Base-by-base conservation (phyloP, 1,139 yeast genomes). In the Blastobotrys capitulatus region DNA sequence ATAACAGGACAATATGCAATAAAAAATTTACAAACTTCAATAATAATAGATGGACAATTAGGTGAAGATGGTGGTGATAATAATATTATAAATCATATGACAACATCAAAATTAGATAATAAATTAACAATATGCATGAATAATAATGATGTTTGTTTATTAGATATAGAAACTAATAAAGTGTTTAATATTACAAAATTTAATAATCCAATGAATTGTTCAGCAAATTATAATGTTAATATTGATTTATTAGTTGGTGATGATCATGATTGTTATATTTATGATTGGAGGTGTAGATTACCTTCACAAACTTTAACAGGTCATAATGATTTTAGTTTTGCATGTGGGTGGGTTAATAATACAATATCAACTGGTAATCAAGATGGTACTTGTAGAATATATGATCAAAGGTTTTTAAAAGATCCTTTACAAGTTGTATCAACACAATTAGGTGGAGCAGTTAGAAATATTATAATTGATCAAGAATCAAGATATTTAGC, bases 261-360 rank as follows among this genome's bases (percentile, higher is more conserved):
- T 58, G 64, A 72, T 49, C 58, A 66, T 3, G 65, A 70, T 19
- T 67, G 78, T 1, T 68, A 66, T 51, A 68, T 80, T 3, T 46
- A 76, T 2, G 86, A 81, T 59, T 64, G 69, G 15, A 60, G 82
- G 49, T 51, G 63, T 8, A 48, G 57, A 35, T 29, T 20, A 36
- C 50, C 48, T 32, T 43, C 42, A 26, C 34, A 58, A 41, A 52
- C 57, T 27, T 62, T 75, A 35, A 50, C 51, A 19, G 83, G 82
- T 2, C 86, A 80, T 60, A 62, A 65, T 44, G 86, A 80, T 59
- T 79, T 63, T 59, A 78, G 82, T 3, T 81, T 80, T 57, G 72
- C 82, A 44, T 80, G 84, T 60, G 85, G 80, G 53, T 81, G 86
- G 86, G 67, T 68, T 6, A 78, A 74, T 26, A 65, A 75, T 44